Conservation (phyloP, 371 early-diverging fungal species). For the Funneliformis caledonium region DNA sequence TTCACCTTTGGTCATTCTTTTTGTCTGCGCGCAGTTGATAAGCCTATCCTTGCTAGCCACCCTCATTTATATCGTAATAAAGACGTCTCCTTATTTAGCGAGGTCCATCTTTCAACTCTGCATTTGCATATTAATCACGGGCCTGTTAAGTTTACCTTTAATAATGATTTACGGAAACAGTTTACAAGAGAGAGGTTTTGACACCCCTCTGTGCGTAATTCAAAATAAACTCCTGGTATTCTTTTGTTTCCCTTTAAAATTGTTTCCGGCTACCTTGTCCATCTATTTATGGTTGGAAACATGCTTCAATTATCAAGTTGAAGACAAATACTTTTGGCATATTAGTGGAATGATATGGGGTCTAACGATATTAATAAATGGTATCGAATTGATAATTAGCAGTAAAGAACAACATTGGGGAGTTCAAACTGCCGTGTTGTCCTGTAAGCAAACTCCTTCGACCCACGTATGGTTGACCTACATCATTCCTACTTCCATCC, state of each 20-base stretch:
- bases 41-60: neutral
- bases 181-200: neutral
- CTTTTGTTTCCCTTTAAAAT: neutral
- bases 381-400: neutral
- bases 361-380: neutral
- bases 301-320: neutral
- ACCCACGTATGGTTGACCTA: neutral
- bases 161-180: neutral
- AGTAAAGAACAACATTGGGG: neutral
- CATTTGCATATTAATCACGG: neutral
- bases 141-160: neutral
- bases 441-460: neutral
- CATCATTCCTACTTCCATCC: neutral
- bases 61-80: neutral
- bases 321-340: neutral
- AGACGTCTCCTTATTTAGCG: neutral
- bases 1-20: neutral
- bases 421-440: neutral
- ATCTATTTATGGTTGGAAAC: slow-evolving; percentile 12
- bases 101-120: slow-evolving; percentile 7
- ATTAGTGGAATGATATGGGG: neutral
- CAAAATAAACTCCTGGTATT: neutral
- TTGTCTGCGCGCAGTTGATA: neutral
- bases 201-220: neutral
- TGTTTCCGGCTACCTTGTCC: neutral